Percentiles rank a stretch among this genome's conserved stretches.
Conservation (phyloP, 164 flowering plant genomes). For the Buxus sempervirens region DNA sequence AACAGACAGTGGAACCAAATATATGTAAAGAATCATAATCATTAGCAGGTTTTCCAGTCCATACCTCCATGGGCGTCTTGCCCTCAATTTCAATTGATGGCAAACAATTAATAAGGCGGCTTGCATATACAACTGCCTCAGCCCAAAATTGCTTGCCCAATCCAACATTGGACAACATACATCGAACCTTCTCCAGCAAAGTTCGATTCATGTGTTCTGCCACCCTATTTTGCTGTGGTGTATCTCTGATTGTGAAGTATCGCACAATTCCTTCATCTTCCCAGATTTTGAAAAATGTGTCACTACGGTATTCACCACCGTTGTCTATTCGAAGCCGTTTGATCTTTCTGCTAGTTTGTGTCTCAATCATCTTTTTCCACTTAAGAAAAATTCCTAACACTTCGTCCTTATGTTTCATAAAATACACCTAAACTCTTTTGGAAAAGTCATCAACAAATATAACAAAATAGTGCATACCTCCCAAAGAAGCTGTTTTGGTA, state of each 20-base stretch:
- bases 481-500: background rate
- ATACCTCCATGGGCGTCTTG: no score
- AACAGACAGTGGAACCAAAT: no score
- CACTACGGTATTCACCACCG: no score
- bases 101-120: background rate
- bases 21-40: no score
- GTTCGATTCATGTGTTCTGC: slow-evolving; percentile 6
- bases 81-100: background rate
- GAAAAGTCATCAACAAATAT: slow-evolving; percentile 7
- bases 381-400: background rate
- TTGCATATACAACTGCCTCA: background rate
- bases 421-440: background rate
- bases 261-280: background rate
- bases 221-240: slow-evolving; percentile 12
- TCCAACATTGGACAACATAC: slow-evolving; percentile 7
- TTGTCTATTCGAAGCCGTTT: background rate
- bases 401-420: background rate
- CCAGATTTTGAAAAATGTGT: background rate
- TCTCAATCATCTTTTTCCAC: slow-evolving; percentile 6
- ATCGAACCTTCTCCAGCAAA: background rate
- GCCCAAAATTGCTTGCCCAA: slow-evolving; percentile 8
- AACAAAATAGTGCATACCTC: background rate
- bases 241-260: slow-evolving; percentile 1
- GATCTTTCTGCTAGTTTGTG: background rate
- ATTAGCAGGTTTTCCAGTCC: no score